Base-by-base conservation (phyloP, 2,329 filamentous ascomycete genomes). In the Xylaria sp. region DNA sequence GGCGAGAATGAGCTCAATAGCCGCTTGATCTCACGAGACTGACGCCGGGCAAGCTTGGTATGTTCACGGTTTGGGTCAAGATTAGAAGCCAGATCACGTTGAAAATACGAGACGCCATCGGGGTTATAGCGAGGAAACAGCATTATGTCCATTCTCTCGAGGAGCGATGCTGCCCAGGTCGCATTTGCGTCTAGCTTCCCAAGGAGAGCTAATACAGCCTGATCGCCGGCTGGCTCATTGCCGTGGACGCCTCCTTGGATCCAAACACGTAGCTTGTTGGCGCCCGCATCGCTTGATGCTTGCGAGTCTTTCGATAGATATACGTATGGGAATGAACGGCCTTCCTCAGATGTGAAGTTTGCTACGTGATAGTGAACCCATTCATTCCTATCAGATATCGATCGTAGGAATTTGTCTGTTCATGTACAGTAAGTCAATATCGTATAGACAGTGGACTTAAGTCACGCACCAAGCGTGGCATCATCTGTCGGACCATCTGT, bases 401-500 rank as follows among this genome's bases (percentile, higher is more conserved):
- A 72, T 25, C 66, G 73, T 8, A 78, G 63, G 54, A 77, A 79
- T 10, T 67, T 59, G 48, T 79, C 77, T 79, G 8, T 0, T 39
- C 20, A 36, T 39, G 15, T 43, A 20, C 15, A 43, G 51, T 70
- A 49, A 70, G 56, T 46, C 2, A 33, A 4, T 39, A 13, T 54
- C 23, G 20, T 2, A n/a, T 25, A 13, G 52, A 10, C 23, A 2
- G n/a, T 23, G 18, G n/a, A 46, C 33, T 46, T 36, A 20, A 55
- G 33, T 57, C 15, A 75, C 73, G 5, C 61, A 78, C 78, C 77
- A 20, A 78, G 73, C 1, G 75, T 76, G 10, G 65, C 68, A 68
- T 78, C 73, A 36, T 77, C 75, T 20, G 78, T 79, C 10, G 77
- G 78, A 1, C 76, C 76, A 43, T 77, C 74, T 2, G 75, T 76